A percentile compares a stretch with the other conserved stretches of the same genome.
Conservation (phyloP, 2,329 filamentous ascomycete genomes). For the Leptographium lundbergii region DNA sequence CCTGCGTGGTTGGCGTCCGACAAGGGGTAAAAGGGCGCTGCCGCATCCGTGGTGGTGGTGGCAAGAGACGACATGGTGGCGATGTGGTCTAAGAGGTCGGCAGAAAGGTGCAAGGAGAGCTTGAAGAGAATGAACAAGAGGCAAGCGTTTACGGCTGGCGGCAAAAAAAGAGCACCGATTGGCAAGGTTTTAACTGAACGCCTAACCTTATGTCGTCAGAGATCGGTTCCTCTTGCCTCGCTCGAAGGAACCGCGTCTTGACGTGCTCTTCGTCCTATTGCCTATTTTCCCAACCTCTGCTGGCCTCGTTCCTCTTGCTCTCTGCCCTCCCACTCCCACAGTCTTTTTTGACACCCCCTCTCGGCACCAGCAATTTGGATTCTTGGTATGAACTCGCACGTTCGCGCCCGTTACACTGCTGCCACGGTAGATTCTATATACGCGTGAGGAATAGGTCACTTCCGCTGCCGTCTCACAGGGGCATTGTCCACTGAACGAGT, state of each 20-base stretch:
- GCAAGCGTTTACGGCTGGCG: too few relatives aligned
- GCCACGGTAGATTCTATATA: not conserved
- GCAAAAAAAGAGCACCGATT: not conserved
- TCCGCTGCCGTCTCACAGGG: too few relatives aligned
- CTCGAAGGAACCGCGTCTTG: too few relatives aligned
- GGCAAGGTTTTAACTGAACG: not conserved
- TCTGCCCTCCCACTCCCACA: too few relatives aligned
- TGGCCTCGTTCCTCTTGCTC: too few relatives aligned
- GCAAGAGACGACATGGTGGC: not conserved
- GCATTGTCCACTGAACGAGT: too few relatives aligned
- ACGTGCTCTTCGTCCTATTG: too few relatives aligned
- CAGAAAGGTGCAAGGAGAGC: not conserved
- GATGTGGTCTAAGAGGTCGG: not conserved
- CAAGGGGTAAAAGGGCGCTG: not conserved
- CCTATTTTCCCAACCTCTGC: too few relatives aligned
- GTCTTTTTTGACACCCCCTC: not conserved
- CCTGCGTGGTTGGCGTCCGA: slow-evolving; percentile 1
- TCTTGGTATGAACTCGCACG: not conserved
- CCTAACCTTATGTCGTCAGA: not conserved
- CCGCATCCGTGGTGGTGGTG: not conserved
- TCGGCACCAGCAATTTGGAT: not conserved
- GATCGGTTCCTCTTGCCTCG: too few relatives aligned
- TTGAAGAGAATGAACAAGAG: too few relatives aligned
- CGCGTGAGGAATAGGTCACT: too few relatives aligned
- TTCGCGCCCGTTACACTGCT: not conserved